Evolutionary conservation across 2,329 filamentous ascomycete genomes (phyloP).

Genomic region (Aspergillus pseudoviridinutans): DNA sequence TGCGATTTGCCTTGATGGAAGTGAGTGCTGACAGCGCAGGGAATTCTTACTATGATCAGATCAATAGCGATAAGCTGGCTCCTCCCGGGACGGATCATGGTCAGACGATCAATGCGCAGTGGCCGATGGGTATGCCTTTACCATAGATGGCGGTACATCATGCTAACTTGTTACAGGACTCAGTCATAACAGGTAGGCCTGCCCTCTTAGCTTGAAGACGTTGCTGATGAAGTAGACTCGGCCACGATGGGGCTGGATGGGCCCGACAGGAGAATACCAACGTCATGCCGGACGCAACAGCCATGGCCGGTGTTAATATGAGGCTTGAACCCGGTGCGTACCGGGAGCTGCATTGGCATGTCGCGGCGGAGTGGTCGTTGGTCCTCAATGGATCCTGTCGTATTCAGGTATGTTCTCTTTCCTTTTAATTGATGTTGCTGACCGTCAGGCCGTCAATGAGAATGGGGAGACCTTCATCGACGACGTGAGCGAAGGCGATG

Average conservation of each 20-base stretch:
- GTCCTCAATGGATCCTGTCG: slow-evolving; percentile 38
- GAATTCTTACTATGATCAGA: slow-evolving; percentile 49
- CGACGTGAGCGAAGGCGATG: slow-evolving; percentile 69
- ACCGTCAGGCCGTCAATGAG: slow-evolving; percentile 30
- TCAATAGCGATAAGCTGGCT: slow-evolving; percentile 53
- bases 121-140: slow-evolving; percentile 46
- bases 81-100: slow-evolving; percentile 51
- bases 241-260: slow-evolving; percentile 49
- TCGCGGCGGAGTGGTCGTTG: slow-evolving; percentile 37
- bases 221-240: slow-evolving; percentile 27
- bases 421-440: not conserved
- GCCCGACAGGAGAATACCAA: slow-evolving; percentile 51
- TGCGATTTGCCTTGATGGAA: not conserved
- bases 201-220: not conserved
- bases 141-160: too few species aligned
- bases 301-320: slow-evolving; percentile 59
- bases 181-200: slow-evolving; percentile 41
- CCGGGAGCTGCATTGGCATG: slow-evolving; percentile 58
- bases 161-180: slow-evolving; percentile 29
- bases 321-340: slow-evolving; percentile 55
- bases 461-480: slow-evolving; percentile 75
- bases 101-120: slow-evolving; percentile 43
- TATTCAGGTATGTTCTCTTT: slow-evolving; percentile 25
- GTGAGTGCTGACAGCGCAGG: slow-evolving; percentile 19
- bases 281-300: slow-evolving; percentile 48